Evolutionary conservation across 2,329 filamentous ascomycete genomes (phyloP), one percentile per base, ranked within the genome.

Genomic region (Fusarium marasasianum): DNA sequence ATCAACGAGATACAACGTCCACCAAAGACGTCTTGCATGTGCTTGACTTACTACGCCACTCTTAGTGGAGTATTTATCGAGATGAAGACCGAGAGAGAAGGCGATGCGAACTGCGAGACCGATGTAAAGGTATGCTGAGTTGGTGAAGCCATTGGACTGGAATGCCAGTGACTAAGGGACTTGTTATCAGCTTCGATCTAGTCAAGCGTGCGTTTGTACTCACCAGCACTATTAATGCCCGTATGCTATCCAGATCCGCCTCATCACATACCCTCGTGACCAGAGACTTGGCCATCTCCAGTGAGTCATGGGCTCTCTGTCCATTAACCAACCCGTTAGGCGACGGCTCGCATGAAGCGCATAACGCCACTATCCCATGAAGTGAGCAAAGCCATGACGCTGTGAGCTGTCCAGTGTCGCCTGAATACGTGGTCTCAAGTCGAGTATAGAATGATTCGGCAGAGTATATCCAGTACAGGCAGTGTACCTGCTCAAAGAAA

Each of bases 381-480:
- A 57, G 13, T 0, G 40, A 57, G 1, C 55, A 57, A 8, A 57
- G 31, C 55, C 55, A 57, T 0, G 55, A 57, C 1, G 40, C 40
- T 1, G n/a, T 48, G 1, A 26, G 13, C 0, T 35, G 55, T 1
- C 20, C 55, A 7, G 2, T 1, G 1, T 48, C 40, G 0, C 40
- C 31, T 0, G 55, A 35, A 6, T 26, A 48, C 1, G 31, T 48
- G 0, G 55, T 26, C 8, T 57, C 55, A 1, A 57, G 40, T 4
- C 40, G 40, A 0, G 55, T 57, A 3, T 57, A 57, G 4, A 57
- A 57, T 0, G 40, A 47, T 9, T 57, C 55, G 0, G 40, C 29
- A 1, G 55, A 57, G 18, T 57, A 57, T 8, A 57, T 57, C 55
- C 55, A 57, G 18, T 57, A 57, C 31, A 48, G 8, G 1, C 55